Evolutionary conservation across 169 alveolate genomes (phyloP).

Genomic region (Babesia ovata): DNA sequence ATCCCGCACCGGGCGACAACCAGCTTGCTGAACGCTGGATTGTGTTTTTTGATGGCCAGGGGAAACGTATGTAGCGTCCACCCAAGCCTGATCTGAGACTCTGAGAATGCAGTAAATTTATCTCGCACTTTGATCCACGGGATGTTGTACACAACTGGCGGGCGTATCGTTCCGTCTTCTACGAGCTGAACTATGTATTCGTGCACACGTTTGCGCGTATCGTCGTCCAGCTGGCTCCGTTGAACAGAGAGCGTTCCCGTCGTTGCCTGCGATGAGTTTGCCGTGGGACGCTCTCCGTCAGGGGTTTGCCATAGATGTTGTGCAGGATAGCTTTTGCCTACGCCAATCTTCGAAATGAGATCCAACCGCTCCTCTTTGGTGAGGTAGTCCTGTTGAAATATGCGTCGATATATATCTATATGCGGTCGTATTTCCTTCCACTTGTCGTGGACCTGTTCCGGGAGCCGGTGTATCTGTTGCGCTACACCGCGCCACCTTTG

Average conservation of each 20-base stretch:
- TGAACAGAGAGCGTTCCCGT: neutral
- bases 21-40: conserved; percentile 25
- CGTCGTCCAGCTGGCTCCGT: neutral
- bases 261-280: neutral
- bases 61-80: conserved; percentile 33
- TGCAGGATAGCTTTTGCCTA: neutral
- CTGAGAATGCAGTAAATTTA: conserved; percentile 26
- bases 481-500: conserved; percentile 50
- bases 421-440: conserved; percentile 52
- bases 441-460: conserved; percentile 67
- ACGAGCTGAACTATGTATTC: neutral
- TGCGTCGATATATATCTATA: conserved; percentile 9
- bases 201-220: conserved; percentile 20
- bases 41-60: neutral
- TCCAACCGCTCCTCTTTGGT: conserved; percentile 19
- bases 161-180: neutral
- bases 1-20: conserved; percentile 43
- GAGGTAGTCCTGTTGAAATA: conserved; percentile 16
- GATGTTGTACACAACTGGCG: conserved; percentile 36
- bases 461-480: conserved; percentile 24
- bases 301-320: neutral
- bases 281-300: neutral
- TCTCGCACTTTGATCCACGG: conserved; percentile 54
- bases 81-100: conserved; percentile 37
- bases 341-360: neutral